These are phyloP conservation scores for Leptodermis oblonga DNA, from an alignment of 257 asterid genomes.

Conservation along the genomic window DNA sequence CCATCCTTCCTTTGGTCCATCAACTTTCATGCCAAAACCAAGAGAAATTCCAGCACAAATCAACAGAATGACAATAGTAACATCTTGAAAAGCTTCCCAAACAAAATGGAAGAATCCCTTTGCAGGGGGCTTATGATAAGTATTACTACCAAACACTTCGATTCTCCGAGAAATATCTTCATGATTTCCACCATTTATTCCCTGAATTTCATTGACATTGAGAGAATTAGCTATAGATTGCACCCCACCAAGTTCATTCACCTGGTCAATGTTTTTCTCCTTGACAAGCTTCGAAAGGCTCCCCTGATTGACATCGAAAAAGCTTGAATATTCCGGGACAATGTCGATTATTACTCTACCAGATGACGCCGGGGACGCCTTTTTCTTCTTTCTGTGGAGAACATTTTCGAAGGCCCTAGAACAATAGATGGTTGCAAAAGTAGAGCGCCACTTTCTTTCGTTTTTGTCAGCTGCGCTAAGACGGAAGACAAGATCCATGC, in stretches of 20 bases:
- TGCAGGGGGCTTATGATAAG: slow-evolving; percentile 24
- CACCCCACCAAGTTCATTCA: slow-evolving; percentile 27
- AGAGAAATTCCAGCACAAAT: slow-evolving; percentile 37
- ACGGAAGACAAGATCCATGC: too few species aligned
- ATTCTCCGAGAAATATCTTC: slow-evolving; percentile 25
- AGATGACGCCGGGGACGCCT: not conserved
- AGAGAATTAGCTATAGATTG: slow-evolving; percentile 28
- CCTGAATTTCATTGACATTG: slow-evolving; percentile 14
- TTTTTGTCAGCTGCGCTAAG: too few species aligned
- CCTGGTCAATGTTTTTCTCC: slow-evolving; percentile 25
- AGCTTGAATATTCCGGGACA: not conserved
- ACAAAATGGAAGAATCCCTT: slow-evolving; percentile 22
- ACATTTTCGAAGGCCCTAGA: slow-evolving; percentile 22
- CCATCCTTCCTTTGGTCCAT: slow-evolving; percentile 38
- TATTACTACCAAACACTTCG: slow-evolving; percentile 34
- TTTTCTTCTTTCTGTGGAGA: not conserved
- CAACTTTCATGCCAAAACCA: slow-evolving; percentile 36
- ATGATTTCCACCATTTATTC: slow-evolving; percentile 21
- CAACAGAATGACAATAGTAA: slow-evolving; percentile 30
- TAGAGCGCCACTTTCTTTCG: slow-evolving; percentile 30
- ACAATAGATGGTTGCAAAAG: slow-evolving; percentile 26
- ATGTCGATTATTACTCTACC: slow-evolving; percentile 11
- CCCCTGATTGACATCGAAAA: slow-evolving; percentile 15
- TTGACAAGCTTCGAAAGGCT: slow-evolving; percentile 31
- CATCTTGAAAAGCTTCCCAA: slow-evolving; percentile 34